Percentiles rank a stretch among this genome's conserved stretches.
Conservation (phyloP, 805 yeast genomes). For the Suhomyces sp. region DNA sequence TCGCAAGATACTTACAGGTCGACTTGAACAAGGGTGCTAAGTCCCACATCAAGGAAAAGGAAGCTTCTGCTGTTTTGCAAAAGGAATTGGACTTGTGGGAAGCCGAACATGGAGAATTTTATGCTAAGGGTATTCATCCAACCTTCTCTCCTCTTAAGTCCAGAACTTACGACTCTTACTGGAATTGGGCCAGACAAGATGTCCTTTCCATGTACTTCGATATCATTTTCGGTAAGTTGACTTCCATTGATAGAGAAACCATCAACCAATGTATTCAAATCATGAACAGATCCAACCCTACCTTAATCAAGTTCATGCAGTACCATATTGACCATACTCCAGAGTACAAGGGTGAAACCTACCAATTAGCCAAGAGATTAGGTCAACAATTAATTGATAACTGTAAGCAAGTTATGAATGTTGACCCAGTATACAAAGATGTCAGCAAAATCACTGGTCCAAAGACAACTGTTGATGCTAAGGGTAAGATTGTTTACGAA, state of each 20-base stretch:
- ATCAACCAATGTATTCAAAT: constrained; percentile 94
- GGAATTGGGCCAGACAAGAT: constrained; percentile 99
- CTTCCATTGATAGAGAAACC: constrained; percentile 92
- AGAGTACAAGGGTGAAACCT: constrained; percentile 83
- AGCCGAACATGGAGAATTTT: constrained; percentile 82
- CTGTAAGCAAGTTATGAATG: constrained; percentile 80
- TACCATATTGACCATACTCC: constrained; percentile 83
- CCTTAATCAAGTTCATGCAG: constrained; percentile 94
- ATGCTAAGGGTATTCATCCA: constrained; percentile 88
- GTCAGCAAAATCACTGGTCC: constrained; percentile 95
- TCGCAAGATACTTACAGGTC: constrained; percentile 91
- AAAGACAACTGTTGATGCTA: constrained; percentile 79
- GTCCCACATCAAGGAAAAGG: constrained; percentile 77
- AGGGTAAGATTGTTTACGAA: constrained; percentile 81
- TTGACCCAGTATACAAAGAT: constrained; percentile 92
- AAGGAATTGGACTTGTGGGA: constrained; percentile 89
- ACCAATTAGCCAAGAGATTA: constrained; percentile 81
- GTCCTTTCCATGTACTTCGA: constrained; percentile 91
- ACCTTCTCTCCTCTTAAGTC: constrained; percentile 90
- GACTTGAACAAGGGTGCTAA: constrained; percentile 91
- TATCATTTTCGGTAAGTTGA: constrained; percentile 89
- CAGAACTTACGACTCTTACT: constrained; percentile 93
- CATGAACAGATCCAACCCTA: constrained; percentile 95
- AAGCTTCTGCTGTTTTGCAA: constrained; percentile 80
- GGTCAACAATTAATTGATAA: constrained; percentile 95